phyloP scores from a whole-genome alignment of 495 filamentous ascomycete genomes.

The Cryomyces antarcticus region DNA sequence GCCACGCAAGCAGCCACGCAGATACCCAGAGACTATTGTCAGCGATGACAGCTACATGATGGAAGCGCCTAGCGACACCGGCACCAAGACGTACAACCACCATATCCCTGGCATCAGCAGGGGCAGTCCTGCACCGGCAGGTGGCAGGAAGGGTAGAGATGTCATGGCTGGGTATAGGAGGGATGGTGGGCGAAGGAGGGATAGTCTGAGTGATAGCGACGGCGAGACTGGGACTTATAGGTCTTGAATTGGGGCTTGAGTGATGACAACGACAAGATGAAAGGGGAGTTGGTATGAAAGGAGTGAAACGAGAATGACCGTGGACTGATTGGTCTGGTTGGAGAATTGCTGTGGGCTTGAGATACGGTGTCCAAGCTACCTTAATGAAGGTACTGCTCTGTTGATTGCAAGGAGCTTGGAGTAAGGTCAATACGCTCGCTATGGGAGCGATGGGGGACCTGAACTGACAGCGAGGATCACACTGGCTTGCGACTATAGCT shows the following conservation, averaged over 20 bases:
- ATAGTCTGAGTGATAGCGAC: constrained; percentile 29
- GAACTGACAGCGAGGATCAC: too few relatives aligned
- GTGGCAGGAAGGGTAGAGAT: constrained; percentile 5
- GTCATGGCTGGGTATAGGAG: constrained; percentile 25
- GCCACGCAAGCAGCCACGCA: constrained; percentile 9
- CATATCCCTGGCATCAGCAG: constrained; percentile 52
- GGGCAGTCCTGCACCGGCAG: constrained; percentile 17
- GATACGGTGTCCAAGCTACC: too few relatives aligned
- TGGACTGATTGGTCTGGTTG: too few relatives aligned
- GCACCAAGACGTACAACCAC: constrained; percentile 67
- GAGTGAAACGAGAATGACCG: too few relatives aligned
- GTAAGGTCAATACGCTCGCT: too few relatives aligned
- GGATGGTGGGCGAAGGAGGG: constrained; percentile 24
- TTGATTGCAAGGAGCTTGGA: too few relatives aligned
- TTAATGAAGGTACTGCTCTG: too few relatives aligned
- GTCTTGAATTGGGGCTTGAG: not conserved
- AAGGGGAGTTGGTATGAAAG: too few relatives aligned
- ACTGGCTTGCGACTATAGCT: too few relatives aligned
- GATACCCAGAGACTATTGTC: constrained; percentile 11
- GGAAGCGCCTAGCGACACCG: constrained; percentile 36
- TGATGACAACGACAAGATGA: not conserved
- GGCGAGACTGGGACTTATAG: not conserved
- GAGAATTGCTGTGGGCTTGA: too few relatives aligned
- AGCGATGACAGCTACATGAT: constrained; percentile 22
- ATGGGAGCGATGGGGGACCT: too few relatives aligned